Percentiles rank a stretch among this genome's conserved stretches.
These are phyloP conservation scores for Arbutus unedo DNA, from an alignment of 148 eudicot genomes.

Conservation along the genomic window DNA sequence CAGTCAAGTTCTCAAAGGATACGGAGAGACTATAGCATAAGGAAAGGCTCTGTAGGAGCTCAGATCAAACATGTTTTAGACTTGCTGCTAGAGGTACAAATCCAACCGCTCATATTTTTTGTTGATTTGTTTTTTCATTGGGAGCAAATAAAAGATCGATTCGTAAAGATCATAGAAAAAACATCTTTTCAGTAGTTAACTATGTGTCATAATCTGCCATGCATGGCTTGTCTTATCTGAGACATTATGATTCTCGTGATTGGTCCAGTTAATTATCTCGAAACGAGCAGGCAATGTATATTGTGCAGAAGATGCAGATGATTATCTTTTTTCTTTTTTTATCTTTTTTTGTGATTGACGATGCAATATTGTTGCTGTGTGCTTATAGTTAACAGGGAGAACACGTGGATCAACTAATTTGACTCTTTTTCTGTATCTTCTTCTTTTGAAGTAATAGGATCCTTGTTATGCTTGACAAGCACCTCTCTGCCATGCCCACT, in stretches of 20 bases:
- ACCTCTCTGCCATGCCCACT: background rate
- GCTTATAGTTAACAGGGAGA: too few relatives aligned
- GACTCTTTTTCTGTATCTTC: background rate
- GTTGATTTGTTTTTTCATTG: too few relatives aligned
- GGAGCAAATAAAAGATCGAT: too few relatives aligned
- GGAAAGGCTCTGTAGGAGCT: constrained; percentile 85
- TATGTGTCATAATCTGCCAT: background rate
- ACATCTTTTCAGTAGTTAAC: background rate
- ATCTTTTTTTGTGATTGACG: too few relatives aligned
- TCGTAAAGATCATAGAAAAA: background rate
- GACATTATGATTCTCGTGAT: background rate
- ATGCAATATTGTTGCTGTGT: too few relatives aligned
- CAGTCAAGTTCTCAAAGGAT: constrained; percentile 78
- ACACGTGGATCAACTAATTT: background rate
- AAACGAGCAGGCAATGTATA: background rate
- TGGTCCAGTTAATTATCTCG: background rate
- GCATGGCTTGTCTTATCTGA: background rate
- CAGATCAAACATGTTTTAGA: constrained; percentile 87
- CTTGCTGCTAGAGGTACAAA: constrained; percentile 65
- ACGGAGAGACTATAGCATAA: constrained; percentile 83
- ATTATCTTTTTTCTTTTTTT: too few relatives aligned
- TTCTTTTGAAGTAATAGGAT: background rate
- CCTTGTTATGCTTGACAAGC: background rate
- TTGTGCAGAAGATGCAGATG: too few relatives aligned
- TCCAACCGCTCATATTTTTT: background rate